Base-by-base conservation (phyloP, 768 basidiomycete genomes). In the Lanmaoa pseudosensibilis region DNA sequence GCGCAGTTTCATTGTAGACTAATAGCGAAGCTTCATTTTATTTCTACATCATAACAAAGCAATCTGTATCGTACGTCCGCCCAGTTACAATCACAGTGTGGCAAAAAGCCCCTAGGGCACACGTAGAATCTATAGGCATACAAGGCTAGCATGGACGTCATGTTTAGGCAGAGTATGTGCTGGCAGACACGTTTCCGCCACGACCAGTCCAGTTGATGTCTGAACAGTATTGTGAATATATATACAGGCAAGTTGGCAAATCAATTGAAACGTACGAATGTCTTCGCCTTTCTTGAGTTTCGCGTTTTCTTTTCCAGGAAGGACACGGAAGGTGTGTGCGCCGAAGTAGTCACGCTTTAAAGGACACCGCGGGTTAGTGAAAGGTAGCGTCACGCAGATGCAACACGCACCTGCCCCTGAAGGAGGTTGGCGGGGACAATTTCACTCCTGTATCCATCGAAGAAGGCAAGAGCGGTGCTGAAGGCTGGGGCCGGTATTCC, bases 121-220 rank as follows among this genome's bases (percentile, higher is more conserved):
- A 54, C 44, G 46, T 45, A 45, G 30, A 65, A 54, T 69, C 67
- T 64, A 65, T 52, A 50, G 41, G 38, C 32, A 61, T 52, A 61
- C 15, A 51, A 45, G 36, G 45, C n/a, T 47, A 54, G 32, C 21
- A 34, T 21, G 15, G 27, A 50, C 18, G n/a, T 38, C 40, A 46
- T 44, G 33, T 59, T 75, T 78, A 88, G 58, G 84, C 87, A 63
- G 76, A 76, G 83, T 98, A 98, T 50, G 88, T 85, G 59, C 84
- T 87, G 38, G 94, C 89, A 52, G 96, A 93, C 54, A 96, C 94
- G 64, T 87, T 93, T 62, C 96, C 96, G 49, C 96, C 96, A 63
- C 93, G 92, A 45, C 96, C 96, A 64, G 95, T 98, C 96, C 96
- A 98, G 82, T 97, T 98, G 78, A 96, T 81, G 78, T 99, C 96